These are phyloP conservation scores for Physaria fendleri DNA, from an alignment of 345 rosid genomes.

Conservation along the genomic window DNA sequence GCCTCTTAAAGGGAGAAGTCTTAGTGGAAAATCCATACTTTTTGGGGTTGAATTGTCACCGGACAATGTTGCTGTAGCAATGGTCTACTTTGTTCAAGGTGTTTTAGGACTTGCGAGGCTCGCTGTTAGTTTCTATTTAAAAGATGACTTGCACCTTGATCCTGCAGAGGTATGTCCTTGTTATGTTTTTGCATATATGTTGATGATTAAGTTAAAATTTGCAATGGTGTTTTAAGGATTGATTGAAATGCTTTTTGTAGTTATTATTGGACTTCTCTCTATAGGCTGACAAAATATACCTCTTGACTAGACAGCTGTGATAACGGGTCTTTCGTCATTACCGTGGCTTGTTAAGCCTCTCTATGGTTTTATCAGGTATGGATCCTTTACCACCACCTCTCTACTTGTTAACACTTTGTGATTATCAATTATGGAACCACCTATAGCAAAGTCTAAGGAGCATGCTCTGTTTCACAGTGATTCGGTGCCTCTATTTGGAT, in stretches of 20 bases:
- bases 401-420: neutral
- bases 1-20: conserved; percentile 35
- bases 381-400: neutral
- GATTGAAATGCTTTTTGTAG: conserved; percentile 1
- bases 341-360: conserved; percentile 98
- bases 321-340: conserved; percentile 82
- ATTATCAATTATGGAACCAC: neutral
- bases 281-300: conserved; percentile 44
- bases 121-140: conserved; percentile 86
- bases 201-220: neutral
- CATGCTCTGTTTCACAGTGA: conserved; percentile 49
- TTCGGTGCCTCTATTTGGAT: conserved; percentile 86
- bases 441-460: neutral
- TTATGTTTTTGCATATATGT: neutral
- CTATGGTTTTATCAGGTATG: conserved; percentile 88
- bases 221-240: neutral
- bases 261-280: neutral
- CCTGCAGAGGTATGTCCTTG: conserved; percentile 82
- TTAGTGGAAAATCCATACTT: conserved; percentile 30
- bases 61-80: conserved; percentile 85
- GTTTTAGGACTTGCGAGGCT: conserved; percentile 91
- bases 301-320: conserved; percentile 93
- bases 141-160: conserved; percentile 94
- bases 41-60: conserved; percentile 87
- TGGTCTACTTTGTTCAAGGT: conserved; percentile 99